Evolutionary conservation across 2,329 filamentous ascomycete species (phyloP).

Genomic region (Ceratocystis huliohia): DNA sequence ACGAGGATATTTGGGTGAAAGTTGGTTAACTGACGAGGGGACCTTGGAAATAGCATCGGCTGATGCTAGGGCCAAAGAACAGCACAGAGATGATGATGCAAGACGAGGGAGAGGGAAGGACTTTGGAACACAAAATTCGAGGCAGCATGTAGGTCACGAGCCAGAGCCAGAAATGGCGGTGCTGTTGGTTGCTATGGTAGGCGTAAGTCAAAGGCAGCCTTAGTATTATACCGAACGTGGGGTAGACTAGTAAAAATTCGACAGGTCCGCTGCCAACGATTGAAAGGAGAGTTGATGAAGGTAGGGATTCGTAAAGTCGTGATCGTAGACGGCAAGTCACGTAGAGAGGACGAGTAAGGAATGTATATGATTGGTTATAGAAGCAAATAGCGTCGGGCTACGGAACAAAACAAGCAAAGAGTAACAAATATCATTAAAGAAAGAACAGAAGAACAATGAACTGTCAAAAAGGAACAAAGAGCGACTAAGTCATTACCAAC

Average conservation of each 20-base stretch:
- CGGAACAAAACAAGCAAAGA: not conserved
- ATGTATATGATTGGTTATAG: not conserved
- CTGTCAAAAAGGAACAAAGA: conserved; percentile 3
- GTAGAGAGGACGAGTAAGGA: not conserved
- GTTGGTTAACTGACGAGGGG: not conserved
- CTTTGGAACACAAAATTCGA: not conserved
- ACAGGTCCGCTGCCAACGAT: not conserved
- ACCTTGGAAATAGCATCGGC: not conserved
- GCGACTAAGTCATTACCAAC: not conserved
- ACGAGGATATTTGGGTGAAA: conserved; percentile 7
- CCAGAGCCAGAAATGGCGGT: not conserved
- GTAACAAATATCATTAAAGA: conserved; percentile 1
- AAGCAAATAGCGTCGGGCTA: conserved; percentile 1
- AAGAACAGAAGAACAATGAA: not conserved
- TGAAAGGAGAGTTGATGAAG: not conserved
- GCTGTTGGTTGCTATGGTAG: too few relatives aligned
- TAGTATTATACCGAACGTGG: not conserved
- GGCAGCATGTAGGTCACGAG: not conserved
- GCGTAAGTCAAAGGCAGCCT: too few relatives aligned
- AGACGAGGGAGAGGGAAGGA: not conserved
- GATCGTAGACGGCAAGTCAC: not conserved
- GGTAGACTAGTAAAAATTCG: not conserved
- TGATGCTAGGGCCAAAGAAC: not conserved
- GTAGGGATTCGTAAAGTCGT: not conserved
- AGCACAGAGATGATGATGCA: not conserved